phyloP scores from a whole-genome alignment of 352 stramenopile species.

The Globisporangium cylindrosporum region DNA sequence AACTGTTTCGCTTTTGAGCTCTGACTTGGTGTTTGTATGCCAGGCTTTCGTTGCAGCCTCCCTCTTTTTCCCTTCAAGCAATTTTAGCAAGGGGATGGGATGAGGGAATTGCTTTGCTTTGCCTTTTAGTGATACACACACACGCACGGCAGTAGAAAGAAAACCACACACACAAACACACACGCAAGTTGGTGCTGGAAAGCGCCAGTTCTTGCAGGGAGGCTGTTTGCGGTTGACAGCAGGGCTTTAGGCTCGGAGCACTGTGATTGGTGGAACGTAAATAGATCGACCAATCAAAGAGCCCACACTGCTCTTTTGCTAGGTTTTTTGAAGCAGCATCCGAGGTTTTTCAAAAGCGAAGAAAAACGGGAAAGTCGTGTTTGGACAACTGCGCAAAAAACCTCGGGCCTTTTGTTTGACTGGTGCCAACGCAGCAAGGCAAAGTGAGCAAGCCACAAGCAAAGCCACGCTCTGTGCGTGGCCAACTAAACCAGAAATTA shows the following conservation, averaged over 20 bases:
- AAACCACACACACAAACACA: constrained; percentile 17
- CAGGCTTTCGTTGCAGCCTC: constrained; percentile 12
- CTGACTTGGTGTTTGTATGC: constrained; percentile 5
- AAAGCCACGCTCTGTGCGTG: too few relatives aligned
- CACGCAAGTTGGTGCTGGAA: constrained; percentile 1
- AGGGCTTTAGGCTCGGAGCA: constrained; percentile 17
- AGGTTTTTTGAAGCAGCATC: constrained; percentile 27
- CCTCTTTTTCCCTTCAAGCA: not conserved
- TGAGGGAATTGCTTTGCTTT: not conserved
- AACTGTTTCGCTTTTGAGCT: constrained; percentile 1
- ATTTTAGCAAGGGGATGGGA: constrained; percentile 4
- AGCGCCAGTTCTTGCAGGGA: constrained; percentile 38
- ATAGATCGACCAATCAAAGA: constrained; percentile 26
- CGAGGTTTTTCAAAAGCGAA: not conserved
- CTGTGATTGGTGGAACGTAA: constrained; percentile 35
- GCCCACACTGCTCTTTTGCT: not conserved
- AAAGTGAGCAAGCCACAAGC: not conserved
- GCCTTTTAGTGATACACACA: constrained; percentile 1
- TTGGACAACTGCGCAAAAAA: constrained; percentile 15
- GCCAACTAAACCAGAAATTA: too few relatives aligned
- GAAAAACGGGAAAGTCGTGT: constrained; percentile 11
- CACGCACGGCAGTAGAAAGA: not conserved
- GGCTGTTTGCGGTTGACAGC: not conserved
- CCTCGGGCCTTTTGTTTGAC: constrained; percentile 10
- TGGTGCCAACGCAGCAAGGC: not conserved